Base-by-base conservation (phyloP, 768 basidiomycete species). In the Boletellus ananas region DNA sequence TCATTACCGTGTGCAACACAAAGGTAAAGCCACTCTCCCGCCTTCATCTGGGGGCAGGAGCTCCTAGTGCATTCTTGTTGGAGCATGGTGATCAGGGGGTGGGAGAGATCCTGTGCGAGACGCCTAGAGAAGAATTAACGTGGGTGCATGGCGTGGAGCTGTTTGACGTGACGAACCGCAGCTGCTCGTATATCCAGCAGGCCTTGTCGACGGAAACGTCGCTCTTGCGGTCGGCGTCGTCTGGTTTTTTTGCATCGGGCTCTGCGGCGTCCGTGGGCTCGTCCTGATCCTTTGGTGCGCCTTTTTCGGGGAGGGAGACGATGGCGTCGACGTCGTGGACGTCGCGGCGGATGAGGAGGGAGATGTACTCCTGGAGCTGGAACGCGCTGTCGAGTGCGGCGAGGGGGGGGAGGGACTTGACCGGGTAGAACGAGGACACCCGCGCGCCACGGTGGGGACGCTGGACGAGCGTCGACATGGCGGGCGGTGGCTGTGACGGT, bases 1-100 rank as follows among this genome's bases (percentile, higher is more conserved):
- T 90, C 89, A 60, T 84, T 90, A 18, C 90, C 92, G 68, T 97
- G 94, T 0, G 93, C 94, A 34, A 94, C 93, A 58, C 95, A 98
- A 6, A 97, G 72, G 69, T 96, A 98, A 25, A 91, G 77, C 95
- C 95, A 97, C 74, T 97, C 92, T 48, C 90, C 91, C n/a, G 94
- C 94, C 68, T 94, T 94, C 95, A 99, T 99, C 70, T 95, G 87
- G 1, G 94, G 91, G 74, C 95, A 99, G 10, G 86, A 81, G 33
- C 78, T 70, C 34, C 90, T 81, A 12, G 85, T 90, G 64, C 94
- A 98, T 65, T 91, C 90, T 58, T 86, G 83, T 64, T 93, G 91
- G 35, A 94, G 72, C 63, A 82, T 84, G 2, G 87, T 89, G 40
- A 94, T 88, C 36, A 93, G 75, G 5, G 91, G 90, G 59, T 91